These are phyloP conservation scores for Starmera caribaea DNA, from an alignment of 805 yeast species.

Conservation along the genomic window DNA sequence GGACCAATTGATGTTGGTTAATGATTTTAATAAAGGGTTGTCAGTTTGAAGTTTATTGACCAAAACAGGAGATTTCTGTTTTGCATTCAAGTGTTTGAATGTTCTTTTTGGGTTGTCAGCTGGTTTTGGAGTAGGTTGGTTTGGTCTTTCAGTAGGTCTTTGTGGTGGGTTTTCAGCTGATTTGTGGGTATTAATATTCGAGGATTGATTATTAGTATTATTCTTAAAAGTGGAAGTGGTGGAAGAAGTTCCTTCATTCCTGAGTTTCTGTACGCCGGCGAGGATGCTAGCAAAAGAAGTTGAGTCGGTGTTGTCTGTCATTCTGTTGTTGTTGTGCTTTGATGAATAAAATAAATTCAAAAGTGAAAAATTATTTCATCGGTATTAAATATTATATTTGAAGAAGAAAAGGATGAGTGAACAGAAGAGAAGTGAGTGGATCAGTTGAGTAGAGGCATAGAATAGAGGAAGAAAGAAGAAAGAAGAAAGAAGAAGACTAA, in stretches of 20 bases:
- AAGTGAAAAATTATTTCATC: too few relatives aligned
- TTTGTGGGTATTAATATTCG: neutral
- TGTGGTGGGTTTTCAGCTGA: constrained; percentile 1
- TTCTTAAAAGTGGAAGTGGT: neutral
- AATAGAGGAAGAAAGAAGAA: neutral
- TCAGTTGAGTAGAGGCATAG: neutral
- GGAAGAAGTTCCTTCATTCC: constrained; percentile 20
- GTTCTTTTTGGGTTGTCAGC: neutral
- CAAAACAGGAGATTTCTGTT: constrained; percentile 24
- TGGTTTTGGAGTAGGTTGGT: too few relatives aligned
- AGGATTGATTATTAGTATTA: constrained; percentile 11
- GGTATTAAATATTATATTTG: too few relatives aligned
- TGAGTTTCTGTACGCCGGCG: constrained; percentile 56
- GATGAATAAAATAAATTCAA: neutral
- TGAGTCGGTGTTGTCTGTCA: constrained; percentile 30
- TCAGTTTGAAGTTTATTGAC: constrained; percentile 64
- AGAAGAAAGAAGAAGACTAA: neutral
- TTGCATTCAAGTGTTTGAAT: constrained; percentile 16
- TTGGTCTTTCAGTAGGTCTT: neutral
- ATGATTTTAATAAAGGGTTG: constrained; percentile 51
- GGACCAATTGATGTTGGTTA: constrained; percentile 48
- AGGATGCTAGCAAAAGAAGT: constrained; percentile 63
- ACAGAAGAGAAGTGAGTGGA: constrained; percentile 5
- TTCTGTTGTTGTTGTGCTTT: constrained; percentile 11
- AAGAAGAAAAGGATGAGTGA: constrained; percentile 3